Conservation (phyloP, 805 yeast genomes). For the Wickerhamomyces rabaulensis region DNA sequence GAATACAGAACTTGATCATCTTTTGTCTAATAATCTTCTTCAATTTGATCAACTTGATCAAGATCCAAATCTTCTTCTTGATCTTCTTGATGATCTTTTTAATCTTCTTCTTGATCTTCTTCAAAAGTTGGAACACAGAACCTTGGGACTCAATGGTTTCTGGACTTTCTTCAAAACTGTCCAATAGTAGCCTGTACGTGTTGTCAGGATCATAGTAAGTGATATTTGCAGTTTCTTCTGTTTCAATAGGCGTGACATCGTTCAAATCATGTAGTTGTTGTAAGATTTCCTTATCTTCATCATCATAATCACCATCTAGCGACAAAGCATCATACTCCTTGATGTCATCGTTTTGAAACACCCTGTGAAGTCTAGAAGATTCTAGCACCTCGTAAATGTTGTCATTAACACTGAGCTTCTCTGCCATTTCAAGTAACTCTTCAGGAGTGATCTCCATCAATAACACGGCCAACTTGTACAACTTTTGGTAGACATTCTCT, state of each 20-base stretch:
- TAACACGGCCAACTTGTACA: slow-evolving; percentile 11
- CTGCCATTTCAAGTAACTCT: slow-evolving; percentile 14
- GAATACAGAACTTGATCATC: slow-evolving; percentile 11
- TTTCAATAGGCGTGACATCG: slow-evolving; percentile 7
- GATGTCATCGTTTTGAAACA: background rate
- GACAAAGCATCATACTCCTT: background rate
- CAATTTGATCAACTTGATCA: slow-evolving; percentile 18
- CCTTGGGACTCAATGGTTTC: background rate
- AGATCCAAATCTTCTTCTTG: slow-evolving; percentile 10
- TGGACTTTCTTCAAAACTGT: background rate
- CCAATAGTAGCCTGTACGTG: background rate
- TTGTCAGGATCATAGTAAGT: background rate
- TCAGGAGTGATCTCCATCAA: slow-evolving; percentile 11
- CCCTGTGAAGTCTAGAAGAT: slow-evolving; percentile 3
- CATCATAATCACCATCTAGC: slow-evolving; percentile 5
- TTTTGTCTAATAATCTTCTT: slow-evolving; percentile 13
- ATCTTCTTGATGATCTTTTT: slow-evolving; percentile 14
- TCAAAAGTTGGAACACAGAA: background rate
- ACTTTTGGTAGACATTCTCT: slow-evolving; percentile 10
- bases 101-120: slow-evolving; percentile 1
- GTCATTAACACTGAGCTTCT: background rate
- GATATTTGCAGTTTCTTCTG: background rate
- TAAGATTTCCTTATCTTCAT: slow-evolving; percentile 6
- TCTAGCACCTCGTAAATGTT: slow-evolving; percentile 1
- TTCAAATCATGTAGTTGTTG: slow-evolving; percentile 8